Evolutionary conservation across 1,284 basidiomycete species (phyloP).

Genomic region (Papiliotrema nemorosa): DNA sequence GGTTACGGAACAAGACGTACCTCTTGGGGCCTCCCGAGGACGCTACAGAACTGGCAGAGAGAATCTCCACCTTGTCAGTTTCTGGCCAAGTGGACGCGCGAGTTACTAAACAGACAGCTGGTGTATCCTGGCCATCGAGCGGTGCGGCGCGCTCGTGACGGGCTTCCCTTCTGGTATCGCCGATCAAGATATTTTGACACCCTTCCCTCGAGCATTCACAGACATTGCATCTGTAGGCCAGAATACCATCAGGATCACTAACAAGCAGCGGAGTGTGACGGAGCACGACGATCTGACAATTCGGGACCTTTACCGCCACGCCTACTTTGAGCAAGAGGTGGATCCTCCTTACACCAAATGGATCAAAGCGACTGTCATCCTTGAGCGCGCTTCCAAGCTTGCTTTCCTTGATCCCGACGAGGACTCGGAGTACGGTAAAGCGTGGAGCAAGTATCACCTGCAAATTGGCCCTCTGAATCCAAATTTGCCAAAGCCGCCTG

Average conservation of each 20-base stretch:
- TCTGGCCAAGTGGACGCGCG: background rate
- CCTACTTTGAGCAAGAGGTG: slow-evolving; percentile 13
- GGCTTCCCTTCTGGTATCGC: slow-evolving; percentile 33
- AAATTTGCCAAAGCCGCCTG: slow-evolving; percentile 19
- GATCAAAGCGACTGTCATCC: slow-evolving; percentile 18
- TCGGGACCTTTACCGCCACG: slow-evolving; percentile 31
- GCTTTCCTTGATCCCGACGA: slow-evolving; percentile 35
- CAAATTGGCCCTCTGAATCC: slow-evolving; percentile 12
- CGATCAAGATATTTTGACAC: slow-evolving; percentile 43
- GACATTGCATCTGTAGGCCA: slow-evolving; percentile 30
- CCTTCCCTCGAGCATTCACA: slow-evolving; percentile 30
- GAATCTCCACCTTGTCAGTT: slow-evolving; percentile 42
- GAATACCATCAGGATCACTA: background rate
- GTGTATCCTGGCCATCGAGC: slow-evolving; percentile 37
- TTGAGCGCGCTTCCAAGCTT: slow-evolving; percentile 41
- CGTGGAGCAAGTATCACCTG: slow-evolving; percentile 28
- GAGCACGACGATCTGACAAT: slow-evolving; percentile 35
- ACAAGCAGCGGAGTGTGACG: slow-evolving; percentile 27
- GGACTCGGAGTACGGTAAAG: slow-evolving; percentile 30
- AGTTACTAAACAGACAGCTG: slow-evolving; percentile 25
- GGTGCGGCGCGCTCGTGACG: slow-evolving; percentile 36
- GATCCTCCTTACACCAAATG: slow-evolving; percentile 14
- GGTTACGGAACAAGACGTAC: slow-evolving; percentile 31
- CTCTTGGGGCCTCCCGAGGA: slow-evolving; percentile 41
- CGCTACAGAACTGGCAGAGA: slow-evolving; percentile 40